Conservation (phyloP, 257 asterid species). For the Solanum tarapatanum region DNA sequence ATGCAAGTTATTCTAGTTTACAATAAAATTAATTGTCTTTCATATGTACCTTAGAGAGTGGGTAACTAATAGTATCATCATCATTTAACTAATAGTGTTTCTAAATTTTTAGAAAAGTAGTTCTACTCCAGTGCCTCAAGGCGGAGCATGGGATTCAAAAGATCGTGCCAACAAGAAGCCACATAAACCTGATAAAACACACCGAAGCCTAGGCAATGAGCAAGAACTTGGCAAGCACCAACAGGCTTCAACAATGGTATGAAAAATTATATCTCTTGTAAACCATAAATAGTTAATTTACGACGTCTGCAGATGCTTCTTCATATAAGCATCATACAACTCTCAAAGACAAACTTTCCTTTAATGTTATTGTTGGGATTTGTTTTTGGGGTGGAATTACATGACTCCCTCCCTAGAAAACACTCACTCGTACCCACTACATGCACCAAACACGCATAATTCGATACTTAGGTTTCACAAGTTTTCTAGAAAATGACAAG, state of each 20-base stretch:
- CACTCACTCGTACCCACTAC: background rate
- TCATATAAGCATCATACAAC: background rate
- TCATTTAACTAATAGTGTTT: background rate
- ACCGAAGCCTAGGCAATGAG: constrained; percentile 29
- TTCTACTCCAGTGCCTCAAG: constrained; percentile 33
- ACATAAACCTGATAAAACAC: constrained; percentile 7
- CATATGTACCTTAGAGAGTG: too few relatives aligned
- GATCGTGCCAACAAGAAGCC: constrained; percentile 32
- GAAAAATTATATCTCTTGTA: background rate
- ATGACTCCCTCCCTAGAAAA: background rate
- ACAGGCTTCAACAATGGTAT: constrained; percentile 13
- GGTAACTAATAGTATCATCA: background rate
- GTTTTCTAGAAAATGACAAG: background rate
- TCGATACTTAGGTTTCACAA: background rate
- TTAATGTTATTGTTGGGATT: background rate
- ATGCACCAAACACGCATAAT: background rate
- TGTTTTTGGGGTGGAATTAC: background rate
- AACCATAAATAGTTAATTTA: background rate
- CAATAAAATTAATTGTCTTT: too few relatives aligned
- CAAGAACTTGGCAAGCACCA: constrained; percentile 11
- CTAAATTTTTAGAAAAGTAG: constrained; percentile 5
- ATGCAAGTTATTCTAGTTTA: too few relatives aligned
- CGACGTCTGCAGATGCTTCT: background rate
- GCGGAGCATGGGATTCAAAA: constrained; percentile 36
- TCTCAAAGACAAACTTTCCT: background rate